A percentile compares a stretch with the other conserved stretches of the same genome.
These are phyloP conservation scores for Cutaneotrichosporon dermatis DNA, from an alignment of 1,284 basidiomycete genomes.

Conservation along the genomic window DNA sequence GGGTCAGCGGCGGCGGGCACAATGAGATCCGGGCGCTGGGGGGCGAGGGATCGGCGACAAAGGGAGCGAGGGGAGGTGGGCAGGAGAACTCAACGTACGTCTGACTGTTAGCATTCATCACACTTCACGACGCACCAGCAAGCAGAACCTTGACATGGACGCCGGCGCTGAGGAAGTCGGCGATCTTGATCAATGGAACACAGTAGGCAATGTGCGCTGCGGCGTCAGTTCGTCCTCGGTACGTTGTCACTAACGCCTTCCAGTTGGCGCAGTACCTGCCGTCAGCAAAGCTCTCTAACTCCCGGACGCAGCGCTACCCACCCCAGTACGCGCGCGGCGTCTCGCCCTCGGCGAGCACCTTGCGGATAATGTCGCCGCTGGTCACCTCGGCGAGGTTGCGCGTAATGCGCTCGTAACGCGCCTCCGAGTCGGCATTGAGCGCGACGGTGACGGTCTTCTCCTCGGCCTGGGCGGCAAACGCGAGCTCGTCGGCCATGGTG, in stretches of 20 bases:
- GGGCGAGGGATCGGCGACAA: too few species aligned
- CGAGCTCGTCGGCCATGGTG: conserved; percentile 20
- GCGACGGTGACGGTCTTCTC: conserved; percentile 25
- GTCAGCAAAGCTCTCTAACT: too few species aligned
- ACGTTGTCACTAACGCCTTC: conserved; percentile 67
- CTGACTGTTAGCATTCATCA: conserved; percentile 8
- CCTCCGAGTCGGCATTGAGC: conserved; percentile 49
- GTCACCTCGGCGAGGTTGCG: conserved; percentile 83
- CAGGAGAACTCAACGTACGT: conserved; percentile 8
- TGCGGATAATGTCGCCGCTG: conserved; percentile 75
- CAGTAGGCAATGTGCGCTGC: conserved; percentile 96
- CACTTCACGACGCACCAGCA: conserved; percentile 60
- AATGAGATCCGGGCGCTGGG: too few species aligned
- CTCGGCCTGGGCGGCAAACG: conserved; percentile 22
- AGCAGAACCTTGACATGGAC: conserved; percentile 85
- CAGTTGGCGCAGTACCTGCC: conserved; percentile 75
- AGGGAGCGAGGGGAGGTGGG: too few species aligned
- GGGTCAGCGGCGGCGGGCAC: background rate
- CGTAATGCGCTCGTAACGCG: conserved; percentile 80
- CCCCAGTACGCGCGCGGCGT: conserved; percentile 82
- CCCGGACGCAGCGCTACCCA: too few species aligned
- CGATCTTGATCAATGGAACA: conserved; percentile 90
- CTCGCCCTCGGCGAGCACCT: conserved; percentile 72
- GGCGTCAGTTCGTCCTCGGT: conserved; percentile 12
- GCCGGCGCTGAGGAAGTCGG: conserved; percentile 89